Evolutionary conservation across 2,329 filamentous ascomycete species (phyloP).

Genomic region (Fusarium miscanthi): DNA sequence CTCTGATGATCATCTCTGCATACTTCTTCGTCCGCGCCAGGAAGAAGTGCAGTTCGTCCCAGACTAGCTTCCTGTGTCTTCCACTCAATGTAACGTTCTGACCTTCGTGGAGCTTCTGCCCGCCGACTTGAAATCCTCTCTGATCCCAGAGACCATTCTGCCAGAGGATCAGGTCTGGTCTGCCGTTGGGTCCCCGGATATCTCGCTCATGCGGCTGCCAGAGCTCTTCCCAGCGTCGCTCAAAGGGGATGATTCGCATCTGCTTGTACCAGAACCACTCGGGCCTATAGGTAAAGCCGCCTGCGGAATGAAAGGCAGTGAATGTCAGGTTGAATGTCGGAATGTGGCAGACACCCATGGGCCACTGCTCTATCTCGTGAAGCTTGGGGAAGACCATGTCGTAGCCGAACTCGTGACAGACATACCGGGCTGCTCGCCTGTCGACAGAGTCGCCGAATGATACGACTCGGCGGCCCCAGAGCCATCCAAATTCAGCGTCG

Average conservation of each 20-base stretch:
- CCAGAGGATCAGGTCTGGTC: background rate
- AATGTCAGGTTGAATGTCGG: background rate
- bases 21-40: background rate
- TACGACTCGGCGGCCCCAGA: background rate
- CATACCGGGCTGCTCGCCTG: background rate
- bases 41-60: conserved; percentile 5
- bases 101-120: background rate
- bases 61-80: background rate
- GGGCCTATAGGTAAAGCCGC: background rate
- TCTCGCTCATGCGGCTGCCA: background rate
- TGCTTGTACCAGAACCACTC: conserved; percentile 7
- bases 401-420: background rate
- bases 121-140: background rate
- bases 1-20: background rate
- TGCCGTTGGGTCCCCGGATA: background rate
- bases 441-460: conserved; percentile 11
- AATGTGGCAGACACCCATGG: background rate
- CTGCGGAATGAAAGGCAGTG: background rate
- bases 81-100: background rate
- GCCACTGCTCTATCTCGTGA: background rate
- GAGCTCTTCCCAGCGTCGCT: conserved; percentile 1
- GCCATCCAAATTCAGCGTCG: background rate
- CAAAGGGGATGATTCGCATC: background rate
- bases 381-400: conserved; percentile 1
- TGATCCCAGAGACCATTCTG: conserved; percentile 13